Base-by-base conservation (phyloP, 352 stramenopile genomes). In the Phytopythium boreale region DNA sequence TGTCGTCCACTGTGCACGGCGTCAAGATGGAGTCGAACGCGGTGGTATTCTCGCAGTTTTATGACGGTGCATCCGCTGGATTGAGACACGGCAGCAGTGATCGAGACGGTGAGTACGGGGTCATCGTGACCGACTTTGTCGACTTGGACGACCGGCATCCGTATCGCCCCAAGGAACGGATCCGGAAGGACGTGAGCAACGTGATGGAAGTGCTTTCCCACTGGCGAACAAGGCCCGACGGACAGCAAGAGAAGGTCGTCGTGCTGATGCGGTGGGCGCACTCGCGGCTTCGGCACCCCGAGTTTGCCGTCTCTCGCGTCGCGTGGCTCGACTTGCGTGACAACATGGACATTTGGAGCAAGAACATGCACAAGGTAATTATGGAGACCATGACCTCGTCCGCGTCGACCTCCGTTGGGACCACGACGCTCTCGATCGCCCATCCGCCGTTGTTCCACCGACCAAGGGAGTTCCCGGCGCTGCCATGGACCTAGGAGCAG, bases 221-320 rank as follows among this genome's bases (percentile, higher is more conserved):
- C 52, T 66, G 51, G 50, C 57, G 62, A 39, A 61, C 56, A 47
- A 43, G 43, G 0, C 22, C 46, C 19, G 49, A 41, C 37, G 17
- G 71, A 63, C 24, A 57, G 34, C 22, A 36, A 46, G 69, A 84
- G 57, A 61, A 64, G 17, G 71, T 80, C 17, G 76, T 84, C 31
- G 76, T 84, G 17, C 57, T 84, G 22, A 77, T 64, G 24, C 61
- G 71, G 27, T 84, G 76, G 76, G 72, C 69, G 22, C 64, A 78
- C 43, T 75, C 63, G 49, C 68, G 62, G 19, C 61, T 84, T 14
- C 70, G 59, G 4, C 61, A 68, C 8, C 74, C 74, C 7, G 62
- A 69, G 17, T 80, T 82, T 29, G 41, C 29, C 8, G 60, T 82
- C 2, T 22, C 64, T 0, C 66, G 68, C 15, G 49, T 62, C 12